Conservation (phyloP, 2,329 filamentous ascomycete genomes). For the Verticillium klebahnii region DNA sequence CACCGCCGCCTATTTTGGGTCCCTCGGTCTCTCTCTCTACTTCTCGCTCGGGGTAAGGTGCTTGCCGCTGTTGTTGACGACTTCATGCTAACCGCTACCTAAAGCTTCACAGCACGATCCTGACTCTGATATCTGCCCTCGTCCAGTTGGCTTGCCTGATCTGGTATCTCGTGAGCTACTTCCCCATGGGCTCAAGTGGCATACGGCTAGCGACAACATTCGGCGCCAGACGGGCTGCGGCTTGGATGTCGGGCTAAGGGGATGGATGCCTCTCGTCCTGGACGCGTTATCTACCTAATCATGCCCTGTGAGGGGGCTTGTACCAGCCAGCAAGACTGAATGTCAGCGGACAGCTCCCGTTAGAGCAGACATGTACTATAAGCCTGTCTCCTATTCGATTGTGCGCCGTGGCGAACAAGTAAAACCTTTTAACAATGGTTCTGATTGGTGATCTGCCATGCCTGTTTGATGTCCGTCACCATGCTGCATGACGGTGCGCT, state of each 20-base stretch:
- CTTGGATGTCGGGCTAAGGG: constrained; percentile 75
- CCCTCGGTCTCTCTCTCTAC: constrained; percentile 83
- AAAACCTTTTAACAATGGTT: not conserved
- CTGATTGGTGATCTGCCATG: too few relatives aligned
- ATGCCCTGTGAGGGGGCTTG: not conserved
- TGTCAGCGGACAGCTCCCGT: not conserved
- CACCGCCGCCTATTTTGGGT: constrained; percentile 91
- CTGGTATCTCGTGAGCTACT: constrained; percentile 97
- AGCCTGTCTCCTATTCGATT: too few relatives aligned
- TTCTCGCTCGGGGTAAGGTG: constrained; percentile 85
- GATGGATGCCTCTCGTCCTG: not conserved
- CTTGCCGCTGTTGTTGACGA: not conserved
- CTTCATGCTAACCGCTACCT: constrained; percentile 17
- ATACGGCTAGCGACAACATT: constrained; percentile 82
- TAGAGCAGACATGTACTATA: not conserved
- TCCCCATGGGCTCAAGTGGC: constrained; percentile 91
- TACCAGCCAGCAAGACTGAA: not conserved
- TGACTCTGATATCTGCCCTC: constrained; percentile 81
- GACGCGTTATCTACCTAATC: not conserved
- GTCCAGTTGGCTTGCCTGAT: constrained; percentile 77
- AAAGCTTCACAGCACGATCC: constrained; percentile 76
- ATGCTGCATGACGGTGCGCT: too few relatives aligned
- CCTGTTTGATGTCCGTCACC: too few relatives aligned
- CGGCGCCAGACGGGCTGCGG: constrained; percentile 75
- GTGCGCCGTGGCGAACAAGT: too few relatives aligned